Evolutionary conservation across 768 basidiomycete species (phyloP).

Genomic region (Xanthoconium purpureum): DNA sequence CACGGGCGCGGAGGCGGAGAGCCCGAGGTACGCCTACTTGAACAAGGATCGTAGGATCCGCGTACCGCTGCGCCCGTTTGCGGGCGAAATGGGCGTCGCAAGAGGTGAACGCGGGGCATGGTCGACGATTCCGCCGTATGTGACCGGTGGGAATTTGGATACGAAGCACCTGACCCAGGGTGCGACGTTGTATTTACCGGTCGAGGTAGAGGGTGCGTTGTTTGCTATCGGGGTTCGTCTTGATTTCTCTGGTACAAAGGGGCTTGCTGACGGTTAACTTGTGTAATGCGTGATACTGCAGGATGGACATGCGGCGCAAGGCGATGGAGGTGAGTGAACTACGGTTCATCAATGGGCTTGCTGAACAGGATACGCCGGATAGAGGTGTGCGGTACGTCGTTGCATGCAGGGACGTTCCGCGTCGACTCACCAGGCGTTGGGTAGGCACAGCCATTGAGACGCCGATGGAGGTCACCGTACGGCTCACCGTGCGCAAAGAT

Average conservation of each 20-base stretch:
- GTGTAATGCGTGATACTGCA: constrained; percentile 13
- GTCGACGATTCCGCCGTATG: constrained; percentile 62
- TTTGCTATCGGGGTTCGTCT: constrained; percentile 54
- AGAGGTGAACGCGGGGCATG: constrained; percentile 47
- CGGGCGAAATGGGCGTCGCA: constrained; percentile 65
- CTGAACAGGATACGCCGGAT: not conserved
- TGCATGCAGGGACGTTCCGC: not conserved
- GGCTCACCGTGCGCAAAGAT: constrained; percentile 55
- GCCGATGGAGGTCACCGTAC: constrained; percentile 52
- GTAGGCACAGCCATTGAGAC: constrained; percentile 64
- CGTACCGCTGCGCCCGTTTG: constrained; percentile 54
- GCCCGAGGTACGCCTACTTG: constrained; percentile 42
- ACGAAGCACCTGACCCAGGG: constrained; percentile 55
- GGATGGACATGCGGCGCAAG: constrained; percentile 68
- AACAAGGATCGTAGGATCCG: constrained; percentile 45
- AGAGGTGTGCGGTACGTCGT: constrained; percentile 58
- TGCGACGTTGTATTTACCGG: constrained; percentile 53
- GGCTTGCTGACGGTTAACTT: not conserved
- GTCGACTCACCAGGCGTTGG: not conserved
- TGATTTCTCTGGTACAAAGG: not conserved
- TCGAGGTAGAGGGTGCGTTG: constrained; percentile 58
- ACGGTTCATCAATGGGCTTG: not conserved
- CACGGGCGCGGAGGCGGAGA: constrained; percentile 27
- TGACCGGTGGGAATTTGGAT: constrained; percentile 61
- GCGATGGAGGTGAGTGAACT: constrained; percentile 53